These are phyloP conservation scores for Sporisorium iseilematis-ciliati DNA, from an alignment of 1,284 basidiomycete species.

Conservation along the genomic window DNA sequence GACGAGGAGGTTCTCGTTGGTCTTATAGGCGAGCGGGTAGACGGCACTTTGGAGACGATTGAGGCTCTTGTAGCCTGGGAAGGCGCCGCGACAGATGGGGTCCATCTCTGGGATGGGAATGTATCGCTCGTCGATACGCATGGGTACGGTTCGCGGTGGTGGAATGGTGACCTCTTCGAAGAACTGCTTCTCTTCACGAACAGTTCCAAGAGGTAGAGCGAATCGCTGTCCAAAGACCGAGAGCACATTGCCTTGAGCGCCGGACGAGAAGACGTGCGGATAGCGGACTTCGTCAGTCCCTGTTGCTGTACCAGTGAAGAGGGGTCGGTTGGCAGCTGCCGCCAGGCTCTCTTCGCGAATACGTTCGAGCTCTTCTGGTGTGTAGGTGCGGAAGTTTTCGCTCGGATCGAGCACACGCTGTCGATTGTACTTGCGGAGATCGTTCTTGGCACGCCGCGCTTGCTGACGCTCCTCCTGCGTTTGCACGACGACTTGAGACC, in stretches of 20 bases:
- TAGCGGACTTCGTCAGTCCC: constrained; percentile 75
- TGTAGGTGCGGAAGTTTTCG: constrained; percentile 70
- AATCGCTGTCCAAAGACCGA: constrained; percentile 82
- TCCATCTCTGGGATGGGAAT: constrained; percentile 83
- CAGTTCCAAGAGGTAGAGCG: constrained; percentile 85
- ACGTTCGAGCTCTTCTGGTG: constrained; percentile 75
- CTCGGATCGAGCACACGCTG: constrained; percentile 16
- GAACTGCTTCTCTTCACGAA: constrained; percentile 74
- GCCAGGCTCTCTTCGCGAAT: constrained; percentile 78
- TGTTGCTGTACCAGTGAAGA: constrained; percentile 76
- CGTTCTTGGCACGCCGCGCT: constrained; percentile 62
- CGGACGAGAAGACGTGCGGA: constrained; percentile 90
- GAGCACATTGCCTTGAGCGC: constrained; percentile 77
- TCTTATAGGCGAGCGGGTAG: constrained; percentile 89
- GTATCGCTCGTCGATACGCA: constrained; percentile 79
- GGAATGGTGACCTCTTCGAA: constrained; percentile 87
- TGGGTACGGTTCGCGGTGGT: constrained; percentile 83
- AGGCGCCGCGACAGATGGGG: constrained; percentile 83
- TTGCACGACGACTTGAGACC: constrained; percentile 66
- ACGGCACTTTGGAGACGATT: constrained; percentile 97
- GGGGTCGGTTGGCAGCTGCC: constrained; percentile 77
- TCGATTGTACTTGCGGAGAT: constrained; percentile 40
- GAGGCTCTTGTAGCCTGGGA: constrained; percentile 86
- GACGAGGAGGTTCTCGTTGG: constrained; percentile 96
- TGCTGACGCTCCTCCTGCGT: constrained; percentile 63